These are phyloP conservation scores for Crepidotus variabilis DNA, from an alignment of 768 basidiomycete genomes.

Conservation along the genomic window DNA sequence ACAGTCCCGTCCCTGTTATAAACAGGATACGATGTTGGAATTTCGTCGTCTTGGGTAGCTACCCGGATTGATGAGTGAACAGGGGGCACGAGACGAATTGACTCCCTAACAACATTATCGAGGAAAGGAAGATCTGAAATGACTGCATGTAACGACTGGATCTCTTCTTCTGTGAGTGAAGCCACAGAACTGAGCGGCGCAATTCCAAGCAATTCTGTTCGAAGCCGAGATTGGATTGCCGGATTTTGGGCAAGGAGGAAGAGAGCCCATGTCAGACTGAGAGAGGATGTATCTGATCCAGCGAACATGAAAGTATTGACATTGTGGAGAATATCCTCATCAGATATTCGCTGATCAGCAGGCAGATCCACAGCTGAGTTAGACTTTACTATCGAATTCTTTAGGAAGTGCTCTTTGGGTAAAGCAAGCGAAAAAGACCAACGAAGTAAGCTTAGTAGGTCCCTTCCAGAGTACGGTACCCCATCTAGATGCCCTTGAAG, in stretches of 20 bases:
- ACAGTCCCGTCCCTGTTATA: conserved; percentile 41
- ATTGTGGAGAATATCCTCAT: conserved; percentile 81
- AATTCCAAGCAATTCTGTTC: conserved; percentile 59
- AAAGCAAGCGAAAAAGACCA: conserved; percentile 24
- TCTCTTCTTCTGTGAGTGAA: conserved; percentile 59
- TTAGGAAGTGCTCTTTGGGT: background rate
- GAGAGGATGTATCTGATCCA: conserved; percentile 83
- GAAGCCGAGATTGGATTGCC: conserved; percentile 63
- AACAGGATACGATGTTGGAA: conserved; percentile 70
- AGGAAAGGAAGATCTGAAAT: conserved; percentile 66
- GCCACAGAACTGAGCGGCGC: conserved; percentile 32
- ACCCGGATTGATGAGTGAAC: conserved; percentile 80
- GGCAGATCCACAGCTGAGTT: conserved; percentile 72
- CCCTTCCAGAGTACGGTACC: conserved; percentile 55
- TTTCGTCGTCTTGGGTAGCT: conserved; percentile 71
- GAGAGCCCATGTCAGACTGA: conserved; percentile 84
- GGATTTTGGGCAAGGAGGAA: conserved; percentile 67
- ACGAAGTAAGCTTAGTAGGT: conserved; percentile 77
- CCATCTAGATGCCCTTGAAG: conserved; percentile 53
- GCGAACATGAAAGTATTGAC: conserved; percentile 91
- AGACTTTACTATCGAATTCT: conserved; percentile 61
- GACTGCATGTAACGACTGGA: conserved; percentile 51
- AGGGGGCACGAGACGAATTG: conserved; percentile 75
- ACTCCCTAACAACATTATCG: conserved; percentile 73
- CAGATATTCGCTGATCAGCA: conserved; percentile 71